These are phyloP conservation scores for Aspergillus vadensis DNA, from an alignment of 2,329 filamentous ascomycete genomes.

Conservation along the genomic window DNA sequence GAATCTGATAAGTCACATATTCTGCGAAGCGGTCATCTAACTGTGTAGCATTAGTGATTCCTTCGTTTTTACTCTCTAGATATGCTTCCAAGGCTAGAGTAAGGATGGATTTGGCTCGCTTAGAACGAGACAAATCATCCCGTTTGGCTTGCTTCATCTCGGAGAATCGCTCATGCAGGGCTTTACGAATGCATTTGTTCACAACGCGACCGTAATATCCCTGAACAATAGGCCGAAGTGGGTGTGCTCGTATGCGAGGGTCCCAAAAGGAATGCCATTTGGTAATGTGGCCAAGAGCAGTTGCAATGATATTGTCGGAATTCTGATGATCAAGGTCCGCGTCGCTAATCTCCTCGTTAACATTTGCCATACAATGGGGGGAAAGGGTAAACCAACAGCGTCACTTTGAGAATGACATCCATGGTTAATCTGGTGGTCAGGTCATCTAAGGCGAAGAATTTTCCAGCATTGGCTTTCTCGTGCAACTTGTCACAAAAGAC, in stretches of 20 bases:
- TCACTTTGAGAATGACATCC: conserved; percentile 11
- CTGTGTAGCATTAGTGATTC: background rate
- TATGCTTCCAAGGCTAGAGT: conserved; percentile 6
- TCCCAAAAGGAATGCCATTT: conserved; percentile 6
- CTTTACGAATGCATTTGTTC: conserved; percentile 4
- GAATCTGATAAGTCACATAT: conserved; percentile 4
- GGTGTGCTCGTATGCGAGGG: background rate
- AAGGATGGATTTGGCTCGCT: conserved; percentile 8
- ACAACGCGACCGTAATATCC: conserved; percentile 1
- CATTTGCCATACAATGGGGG: no score
- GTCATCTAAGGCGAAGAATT: conserved; percentile 5
- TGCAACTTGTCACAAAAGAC: conserved; percentile 7
- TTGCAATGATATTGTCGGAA: conserved; percentile 4
- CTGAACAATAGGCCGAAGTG: background rate
- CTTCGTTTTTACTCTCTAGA: conserved; percentile 1
- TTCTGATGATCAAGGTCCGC: conserved; percentile 7
- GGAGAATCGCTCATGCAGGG: background rate
- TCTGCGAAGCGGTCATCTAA: background rate
- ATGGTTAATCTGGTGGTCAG: conserved; percentile 7
- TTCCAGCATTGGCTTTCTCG: background rate
- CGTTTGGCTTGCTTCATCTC: background rate
- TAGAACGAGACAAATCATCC: background rate
- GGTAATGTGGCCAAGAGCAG: conserved; percentile 1
- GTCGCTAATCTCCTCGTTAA: background rate
- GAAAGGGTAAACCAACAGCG: background rate